phyloP scores from a whole-genome alignment of 345 rosid species.

The Ceriops zippeliana region DNA sequence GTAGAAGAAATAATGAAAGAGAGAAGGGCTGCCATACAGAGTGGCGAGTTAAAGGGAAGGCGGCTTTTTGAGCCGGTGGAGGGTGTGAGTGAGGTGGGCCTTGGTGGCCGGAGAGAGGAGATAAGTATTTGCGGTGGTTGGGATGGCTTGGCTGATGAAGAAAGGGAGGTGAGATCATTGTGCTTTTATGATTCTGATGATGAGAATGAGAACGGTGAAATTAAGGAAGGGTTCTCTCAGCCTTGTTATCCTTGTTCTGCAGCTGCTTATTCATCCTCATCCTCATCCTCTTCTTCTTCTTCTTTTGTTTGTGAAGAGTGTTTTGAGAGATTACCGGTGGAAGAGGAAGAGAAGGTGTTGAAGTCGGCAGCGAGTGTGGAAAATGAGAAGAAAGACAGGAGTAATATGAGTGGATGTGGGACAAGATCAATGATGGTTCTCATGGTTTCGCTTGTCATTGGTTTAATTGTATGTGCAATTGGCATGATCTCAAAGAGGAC shows the following conservation, averaged over 20 bases:
- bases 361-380: not conserved
- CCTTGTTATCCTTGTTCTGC: not conserved
- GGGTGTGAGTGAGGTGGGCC: conserved; percentile 6
- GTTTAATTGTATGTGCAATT: conserved; percentile 7
- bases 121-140: not conserved
- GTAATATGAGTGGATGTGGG: conserved; percentile 4
- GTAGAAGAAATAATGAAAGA: conserved; percentile 35
- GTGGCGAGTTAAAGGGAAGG: conserved; percentile 43
- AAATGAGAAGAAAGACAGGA: not conserved
- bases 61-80: conserved; percentile 29
- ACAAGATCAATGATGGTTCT: not conserved
- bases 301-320: conserved; percentile 12
- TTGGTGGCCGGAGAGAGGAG: conserved; percentile 18
- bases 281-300: conserved; percentile 9
- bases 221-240: not conserved
- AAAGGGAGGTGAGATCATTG: conserved; percentile 10
- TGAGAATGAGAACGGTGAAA: conserved; percentile 5
- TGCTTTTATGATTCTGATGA: conserved; percentile 17
- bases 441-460: conserved; percentile 20
- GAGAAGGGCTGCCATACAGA: conserved; percentile 41
- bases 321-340: conserved; percentile 5
- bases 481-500: conserved; percentile 15
- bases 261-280: not conserved
- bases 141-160: not conserved
- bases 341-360: conserved; percentile 8